These are phyloP conservation scores for Hygrocybe coccinea DNA, from an alignment of 768 basidiomycete species.

Conservation along the genomic window DNA sequence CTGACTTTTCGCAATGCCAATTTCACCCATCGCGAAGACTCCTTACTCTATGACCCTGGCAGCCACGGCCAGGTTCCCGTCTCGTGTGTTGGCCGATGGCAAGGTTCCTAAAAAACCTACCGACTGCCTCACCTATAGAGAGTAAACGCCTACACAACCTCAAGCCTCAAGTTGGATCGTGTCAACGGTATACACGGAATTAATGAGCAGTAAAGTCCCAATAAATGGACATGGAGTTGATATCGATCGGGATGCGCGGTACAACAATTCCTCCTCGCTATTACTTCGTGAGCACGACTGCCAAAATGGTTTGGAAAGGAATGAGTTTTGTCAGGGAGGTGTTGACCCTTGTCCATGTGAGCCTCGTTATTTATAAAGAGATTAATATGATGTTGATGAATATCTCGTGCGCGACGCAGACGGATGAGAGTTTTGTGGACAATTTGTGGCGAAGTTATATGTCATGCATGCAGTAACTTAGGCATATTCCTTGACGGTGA, in stretches of 20 bases:
- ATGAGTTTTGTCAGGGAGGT: conserved; percentile 57
- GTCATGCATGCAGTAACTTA: background rate
- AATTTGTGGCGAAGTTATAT: conserved; percentile 47
- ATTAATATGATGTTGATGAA: background rate
- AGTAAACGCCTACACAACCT: background rate
- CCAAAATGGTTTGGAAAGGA: conserved; percentile 36
- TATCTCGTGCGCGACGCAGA: conserved; percentile 35
- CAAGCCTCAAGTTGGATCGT: background rate
- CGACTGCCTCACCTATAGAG: too few relatives aligned
- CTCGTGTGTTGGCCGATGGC: too few relatives aligned
- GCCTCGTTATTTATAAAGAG: conserved; percentile 21
- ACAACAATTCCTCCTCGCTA: background rate
- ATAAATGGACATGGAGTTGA: background rate
- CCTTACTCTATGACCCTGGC: too few relatives aligned
- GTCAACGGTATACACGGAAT: too few relatives aligned
- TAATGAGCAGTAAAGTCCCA: background rate
- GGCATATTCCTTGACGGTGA: too few relatives aligned
- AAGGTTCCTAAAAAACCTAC: too few relatives aligned
- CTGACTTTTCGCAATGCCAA: too few relatives aligned
- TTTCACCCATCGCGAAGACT: too few relatives aligned
- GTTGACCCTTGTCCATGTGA: conserved; percentile 56
- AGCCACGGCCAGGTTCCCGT: too few relatives aligned
- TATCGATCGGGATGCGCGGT: background rate
- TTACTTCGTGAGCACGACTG: background rate
- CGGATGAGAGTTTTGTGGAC: conserved; percentile 63